A percentile compares a stretch with the other conserved stretches of the same genome.
Evolutionary conservation across 495 filamentous ascomycete species (phyloP).

Genomic region (Penicillium antarcticum): DNA sequence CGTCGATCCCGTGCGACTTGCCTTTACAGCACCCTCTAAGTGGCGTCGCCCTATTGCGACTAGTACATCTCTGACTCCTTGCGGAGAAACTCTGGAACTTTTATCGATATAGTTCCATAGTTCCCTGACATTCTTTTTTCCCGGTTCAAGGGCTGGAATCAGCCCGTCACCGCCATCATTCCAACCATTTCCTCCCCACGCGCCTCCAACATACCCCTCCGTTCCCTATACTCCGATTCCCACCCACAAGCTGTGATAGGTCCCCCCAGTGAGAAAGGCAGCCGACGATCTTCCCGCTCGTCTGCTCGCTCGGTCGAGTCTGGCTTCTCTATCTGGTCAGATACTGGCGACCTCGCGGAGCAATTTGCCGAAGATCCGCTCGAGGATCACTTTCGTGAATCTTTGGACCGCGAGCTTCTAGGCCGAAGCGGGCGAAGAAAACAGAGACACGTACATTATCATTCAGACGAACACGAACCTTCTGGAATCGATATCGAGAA

Average conservation of each 20-base stretch:
- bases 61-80: conserved; percentile 7
- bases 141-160: conserved; percentile 37
- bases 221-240: conserved; percentile 43
- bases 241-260: conserved; percentile 33
- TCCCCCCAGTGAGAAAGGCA: conserved; percentile 44
- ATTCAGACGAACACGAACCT: conserved; percentile 40
- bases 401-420: conserved; percentile 54
- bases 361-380: conserved; percentile 83
- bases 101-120: conserved; percentile 3
- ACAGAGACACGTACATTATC: conserved; percentile 54
- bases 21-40: background rate
- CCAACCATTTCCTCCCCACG: conserved; percentile 46
- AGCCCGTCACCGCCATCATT: conserved; percentile 61
- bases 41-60: conserved; percentile 6
- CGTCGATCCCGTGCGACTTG: conserved; percentile 22
- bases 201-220: conserved; percentile 55
- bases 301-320: conserved; percentile 61
- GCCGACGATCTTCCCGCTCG: conserved; percentile 53
- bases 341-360: conserved; percentile 90
- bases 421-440: conserved; percentile 30
- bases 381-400: conserved; percentile 58
- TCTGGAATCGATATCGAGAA: conserved; percentile 69
- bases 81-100: conserved; percentile 2
- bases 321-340: conserved; percentile 80
- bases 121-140: conserved; percentile 3